A percentile compares a stretch with the other conserved stretches of the same genome.
These are phyloP conservation scores for Thalia dealbata DNA, from an alignment of 176 grass and related monocot genomes.

Conservation along the genomic window DNA sequence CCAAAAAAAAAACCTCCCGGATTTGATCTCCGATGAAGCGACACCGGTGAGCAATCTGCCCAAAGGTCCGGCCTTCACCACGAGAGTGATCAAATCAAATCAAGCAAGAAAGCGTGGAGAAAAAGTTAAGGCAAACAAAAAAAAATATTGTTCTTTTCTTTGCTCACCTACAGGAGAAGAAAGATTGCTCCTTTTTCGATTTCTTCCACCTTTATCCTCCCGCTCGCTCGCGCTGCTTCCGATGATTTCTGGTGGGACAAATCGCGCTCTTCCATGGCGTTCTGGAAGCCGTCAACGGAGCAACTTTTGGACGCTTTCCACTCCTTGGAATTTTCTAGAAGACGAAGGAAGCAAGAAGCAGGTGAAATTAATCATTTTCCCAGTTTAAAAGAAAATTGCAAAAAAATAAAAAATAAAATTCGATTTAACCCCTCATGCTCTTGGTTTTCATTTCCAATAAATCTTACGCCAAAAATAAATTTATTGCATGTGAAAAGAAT, in stretches of 20 bases:
- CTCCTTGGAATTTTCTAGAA: constrained; percentile 5
- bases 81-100: not conserved
- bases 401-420: no score
- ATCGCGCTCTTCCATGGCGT: not conserved
- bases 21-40: not conserved
- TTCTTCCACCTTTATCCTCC: not conserved
- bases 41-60: not conserved
- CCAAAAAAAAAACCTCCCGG: not conserved
- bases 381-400: no score
- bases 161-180: not conserved
- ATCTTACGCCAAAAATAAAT: no score
- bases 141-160: not conserved
- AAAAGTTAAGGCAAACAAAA: not conserved
- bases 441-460: no score
- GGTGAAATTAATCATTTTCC: not conserved
- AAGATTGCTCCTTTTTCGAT: not conserved
- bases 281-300: not conserved
- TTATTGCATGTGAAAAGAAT: no score
- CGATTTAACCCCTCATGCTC: no score
- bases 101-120: no score
- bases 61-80: not conserved
- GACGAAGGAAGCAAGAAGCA: constrained; percentile 3
- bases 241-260: not conserved
- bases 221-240: not conserved
- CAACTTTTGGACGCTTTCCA: not conserved